phyloP scores from a whole-genome alignment of 1,139 yeast genomes.

The Saccharomyces pastorianus region DNA sequence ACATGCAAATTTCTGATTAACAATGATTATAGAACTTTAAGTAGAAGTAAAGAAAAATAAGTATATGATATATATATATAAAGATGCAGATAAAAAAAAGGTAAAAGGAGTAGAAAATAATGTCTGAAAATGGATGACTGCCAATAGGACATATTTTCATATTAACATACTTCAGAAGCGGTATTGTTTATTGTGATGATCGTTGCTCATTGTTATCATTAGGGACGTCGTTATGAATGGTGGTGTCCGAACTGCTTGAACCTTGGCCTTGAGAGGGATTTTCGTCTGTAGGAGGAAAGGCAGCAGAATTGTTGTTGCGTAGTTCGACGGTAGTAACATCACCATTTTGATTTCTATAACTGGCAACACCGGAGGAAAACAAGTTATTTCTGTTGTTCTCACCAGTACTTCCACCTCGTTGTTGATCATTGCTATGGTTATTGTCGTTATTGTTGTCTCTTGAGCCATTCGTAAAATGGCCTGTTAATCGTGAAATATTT shows the following conservation, averaged over 20 bases:
- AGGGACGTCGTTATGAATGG: neutral
- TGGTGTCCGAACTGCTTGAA: neutral
- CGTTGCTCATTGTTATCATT: neutral
- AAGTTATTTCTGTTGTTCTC: slow-evolving; percentile 3
- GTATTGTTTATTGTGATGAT: neutral
- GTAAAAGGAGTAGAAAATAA: neutral
- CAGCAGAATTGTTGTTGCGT: slow-evolving; percentile 6
- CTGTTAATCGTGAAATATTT: neutral
- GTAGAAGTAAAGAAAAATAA: neutral
- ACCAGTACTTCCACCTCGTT: neutral
- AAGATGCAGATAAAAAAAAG: neutral
- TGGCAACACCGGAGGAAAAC: slow-evolving; percentile 16
- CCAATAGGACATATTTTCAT: neutral
- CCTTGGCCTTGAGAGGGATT: neutral
- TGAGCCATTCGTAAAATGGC: neutral
- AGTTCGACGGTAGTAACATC: slow-evolving; percentile 11
- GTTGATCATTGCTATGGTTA: neutral
- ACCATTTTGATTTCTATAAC: slow-evolving; percentile 14
- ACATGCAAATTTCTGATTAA: neutral
- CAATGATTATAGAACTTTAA: neutral
- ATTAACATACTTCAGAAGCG: neutral
- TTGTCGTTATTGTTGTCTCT: neutral
- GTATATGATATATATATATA: neutral
- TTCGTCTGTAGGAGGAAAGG: neutral
- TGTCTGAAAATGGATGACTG: neutral